These are phyloP conservation scores for Mollisia scopiformis DNA, from an alignment of 2,329 filamentous ascomycete species.

Conservation along the genomic window DNA sequence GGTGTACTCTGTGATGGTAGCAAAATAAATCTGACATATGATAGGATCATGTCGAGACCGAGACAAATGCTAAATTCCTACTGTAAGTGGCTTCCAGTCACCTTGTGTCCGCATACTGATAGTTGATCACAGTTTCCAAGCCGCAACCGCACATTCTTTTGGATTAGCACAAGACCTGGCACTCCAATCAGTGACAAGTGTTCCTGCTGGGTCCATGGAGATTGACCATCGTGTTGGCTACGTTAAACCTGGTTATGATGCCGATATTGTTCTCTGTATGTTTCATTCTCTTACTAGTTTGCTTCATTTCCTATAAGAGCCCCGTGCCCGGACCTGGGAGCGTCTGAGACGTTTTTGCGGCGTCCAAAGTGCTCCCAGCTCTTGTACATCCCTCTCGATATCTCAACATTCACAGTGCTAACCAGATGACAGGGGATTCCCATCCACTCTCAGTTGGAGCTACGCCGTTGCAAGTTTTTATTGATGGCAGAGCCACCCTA, in stretches of 20 bases:
- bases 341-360: too few species aligned
- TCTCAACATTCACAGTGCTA: too few species aligned
- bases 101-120: not conserved
- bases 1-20: not conserved
- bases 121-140: constrained; percentile 36
- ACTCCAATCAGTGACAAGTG: constrained; percentile 47
- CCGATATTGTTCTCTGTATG: constrained; percentile 53
- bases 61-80: constrained; percentile 45
- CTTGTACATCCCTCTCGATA: too few species aligned
- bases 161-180: constrained; percentile 44
- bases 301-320: too few species aligned
- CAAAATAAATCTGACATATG: not conserved
- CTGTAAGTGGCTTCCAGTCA: constrained; percentile 29
- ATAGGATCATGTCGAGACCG: constrained; percentile 40
- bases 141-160: constrained; percentile 46
- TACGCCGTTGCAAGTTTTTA: constrained; percentile 49
- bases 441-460: constrained; percentile 50
- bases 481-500: constrained; percentile 46
- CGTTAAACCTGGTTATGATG: constrained; percentile 48
- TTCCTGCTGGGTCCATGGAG: constrained; percentile 47
- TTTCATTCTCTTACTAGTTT: too few species aligned
- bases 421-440: too few species aligned
- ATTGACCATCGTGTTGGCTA: constrained; percentile 49
- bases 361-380: too few species aligned
- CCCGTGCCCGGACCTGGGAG: too few species aligned